Percentiles rank a stretch among this genome's conserved stretches.
These are phyloP conservation scores for Penicillium sp. DNA, from an alignment of 2,329 filamentous ascomycete genomes.

Conservation along the genomic window DNA sequence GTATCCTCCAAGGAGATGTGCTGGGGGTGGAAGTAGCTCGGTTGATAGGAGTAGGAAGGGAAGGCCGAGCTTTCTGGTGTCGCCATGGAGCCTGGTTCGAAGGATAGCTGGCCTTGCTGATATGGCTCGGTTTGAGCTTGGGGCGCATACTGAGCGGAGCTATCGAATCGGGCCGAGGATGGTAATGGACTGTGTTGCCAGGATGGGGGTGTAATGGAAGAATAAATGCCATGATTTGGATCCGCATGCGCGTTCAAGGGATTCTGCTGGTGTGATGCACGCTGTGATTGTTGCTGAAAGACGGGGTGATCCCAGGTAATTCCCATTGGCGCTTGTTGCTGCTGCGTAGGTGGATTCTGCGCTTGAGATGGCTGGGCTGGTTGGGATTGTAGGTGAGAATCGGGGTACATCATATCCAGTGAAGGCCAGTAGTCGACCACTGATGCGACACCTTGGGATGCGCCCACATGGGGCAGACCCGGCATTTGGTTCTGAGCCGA, in stretches of 20 bases:
- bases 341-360: conserved; percentile 17
- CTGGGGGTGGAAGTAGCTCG: conserved; percentile 28
- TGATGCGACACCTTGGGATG: conserved; percentile 23
- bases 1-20: conserved; percentile 24
- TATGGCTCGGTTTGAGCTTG: conserved; percentile 25
- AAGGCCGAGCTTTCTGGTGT: conserved; percentile 29
- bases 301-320: conserved; percentile 36
- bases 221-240: conserved; percentile 28
- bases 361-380: conserved; percentile 21
- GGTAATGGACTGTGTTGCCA: conserved; percentile 32
- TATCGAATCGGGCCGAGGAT: conserved; percentile 24
- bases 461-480: conserved; percentile 24
- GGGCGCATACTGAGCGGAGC: conserved; percentile 23
- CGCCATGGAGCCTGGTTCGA: conserved; percentile 24
- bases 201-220: conserved; percentile 27
- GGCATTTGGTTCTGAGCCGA: conserved; percentile 26
- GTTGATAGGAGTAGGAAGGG: conserved; percentile 28
- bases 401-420: conserved; percentile 30
- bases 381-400: conserved; percentile 24
- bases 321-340: conserved; percentile 21
- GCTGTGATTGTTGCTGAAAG: conserved; percentile 27
- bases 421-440: conserved; percentile 34
- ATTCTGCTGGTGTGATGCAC: conserved; percentile 18
- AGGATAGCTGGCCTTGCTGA: conserved; percentile 27
- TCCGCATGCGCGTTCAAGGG: conserved; percentile 23